A percentile compares a stretch with the other conserved stretches of the same genome.
Conservation (phyloP, 176 grass and related monocot species). For the Alopecurus myosuroides region DNA sequence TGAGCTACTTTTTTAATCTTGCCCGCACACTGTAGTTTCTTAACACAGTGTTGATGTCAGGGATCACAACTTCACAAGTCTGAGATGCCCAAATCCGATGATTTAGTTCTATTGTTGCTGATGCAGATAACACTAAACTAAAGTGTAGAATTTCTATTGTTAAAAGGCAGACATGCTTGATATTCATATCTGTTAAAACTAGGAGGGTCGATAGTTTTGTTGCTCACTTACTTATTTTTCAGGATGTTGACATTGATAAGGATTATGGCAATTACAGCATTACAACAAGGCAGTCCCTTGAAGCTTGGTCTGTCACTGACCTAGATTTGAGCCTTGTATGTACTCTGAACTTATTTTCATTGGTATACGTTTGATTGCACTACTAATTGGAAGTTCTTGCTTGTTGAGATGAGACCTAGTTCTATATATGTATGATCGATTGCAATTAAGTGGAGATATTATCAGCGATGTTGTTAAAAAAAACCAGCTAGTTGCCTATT, state of each 20-base stretch:
- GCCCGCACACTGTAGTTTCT: neutral
- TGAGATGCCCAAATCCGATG: neutral
- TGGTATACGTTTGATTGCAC: neutral
- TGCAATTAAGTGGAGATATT: neutral
- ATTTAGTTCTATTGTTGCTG: constrained; percentile 8
- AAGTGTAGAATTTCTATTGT: neutral
- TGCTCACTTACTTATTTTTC: constrained; percentile 21
- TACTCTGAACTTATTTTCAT: constrained; percentile 22
- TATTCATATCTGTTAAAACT: neutral
- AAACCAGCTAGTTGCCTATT: neutral
- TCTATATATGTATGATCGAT: neutral
- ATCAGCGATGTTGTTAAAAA: constrained; percentile 11
- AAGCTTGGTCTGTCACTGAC: constrained; percentile 71
- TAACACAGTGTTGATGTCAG: constrained; percentile 9
- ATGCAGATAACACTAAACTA: neutral
- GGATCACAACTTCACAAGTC: neutral
- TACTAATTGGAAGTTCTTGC: neutral
- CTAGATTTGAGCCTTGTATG: constrained; percentile 87
- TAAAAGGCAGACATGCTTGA: constrained; percentile 12
- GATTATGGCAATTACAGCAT: constrained; percentile 66
- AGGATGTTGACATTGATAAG: constrained; percentile 70
- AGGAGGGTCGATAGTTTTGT: neutral
- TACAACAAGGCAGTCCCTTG: constrained; percentile 83
- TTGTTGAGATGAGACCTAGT: neutral
- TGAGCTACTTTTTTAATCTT: constrained; percentile 11